Conservation (phyloP, 495 filamentous ascomycete genomes). For the Hypoxylon cercidicola region DNA sequence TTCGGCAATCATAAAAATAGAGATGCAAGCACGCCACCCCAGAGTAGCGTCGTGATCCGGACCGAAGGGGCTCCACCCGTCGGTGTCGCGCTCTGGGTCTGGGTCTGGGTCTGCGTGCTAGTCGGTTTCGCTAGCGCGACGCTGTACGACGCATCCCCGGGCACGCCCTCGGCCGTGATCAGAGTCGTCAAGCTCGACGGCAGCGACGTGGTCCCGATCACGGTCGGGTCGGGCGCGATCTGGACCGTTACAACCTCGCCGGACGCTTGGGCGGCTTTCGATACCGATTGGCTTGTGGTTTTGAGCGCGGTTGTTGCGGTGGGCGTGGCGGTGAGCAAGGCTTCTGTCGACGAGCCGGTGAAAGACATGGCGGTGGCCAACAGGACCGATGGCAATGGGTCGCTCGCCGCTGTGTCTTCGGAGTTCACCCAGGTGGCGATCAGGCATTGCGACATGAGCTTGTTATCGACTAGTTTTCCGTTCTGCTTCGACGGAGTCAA, state of each 20-base stretch:
- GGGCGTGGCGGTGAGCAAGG: background rate
- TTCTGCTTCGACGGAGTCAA: conserved; percentile 57
- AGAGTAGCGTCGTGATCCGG: conserved; percentile 7
- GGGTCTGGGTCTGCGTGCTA: conserved; percentile 3
- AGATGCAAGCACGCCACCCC: conserved; percentile 20
- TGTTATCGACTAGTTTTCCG: conserved; percentile 50
- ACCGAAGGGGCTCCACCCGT: conserved; percentile 20
- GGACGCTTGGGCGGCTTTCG: background rate
- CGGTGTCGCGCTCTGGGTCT: conserved; percentile 6
- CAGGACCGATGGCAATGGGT: conserved; percentile 11
- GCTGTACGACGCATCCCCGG: conserved; percentile 24
- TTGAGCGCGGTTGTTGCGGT: background rate
- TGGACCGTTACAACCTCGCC: conserved; percentile 27
- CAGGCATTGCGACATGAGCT: conserved; percentile 53
- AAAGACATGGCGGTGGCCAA: conserved; percentile 2
- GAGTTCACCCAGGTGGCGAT: conserved; percentile 46
- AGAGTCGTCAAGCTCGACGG: conserved; percentile 29
- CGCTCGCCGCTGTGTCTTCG: conserved; percentile 5
- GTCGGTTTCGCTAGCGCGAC: conserved; percentile 24
- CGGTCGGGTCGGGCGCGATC: conserved; percentile 19
- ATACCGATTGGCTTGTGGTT: background rate
- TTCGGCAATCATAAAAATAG: conserved; percentile 22
- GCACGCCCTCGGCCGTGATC: conserved; percentile 31
- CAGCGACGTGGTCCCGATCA: conserved; percentile 25
- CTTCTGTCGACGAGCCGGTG: background rate